Percentiles rank a stretch among this genome's conserved stretches.
Evolutionary conservation across 257 asterid species (phyloP).

Genomic region (Solanum chilense): DNA sequence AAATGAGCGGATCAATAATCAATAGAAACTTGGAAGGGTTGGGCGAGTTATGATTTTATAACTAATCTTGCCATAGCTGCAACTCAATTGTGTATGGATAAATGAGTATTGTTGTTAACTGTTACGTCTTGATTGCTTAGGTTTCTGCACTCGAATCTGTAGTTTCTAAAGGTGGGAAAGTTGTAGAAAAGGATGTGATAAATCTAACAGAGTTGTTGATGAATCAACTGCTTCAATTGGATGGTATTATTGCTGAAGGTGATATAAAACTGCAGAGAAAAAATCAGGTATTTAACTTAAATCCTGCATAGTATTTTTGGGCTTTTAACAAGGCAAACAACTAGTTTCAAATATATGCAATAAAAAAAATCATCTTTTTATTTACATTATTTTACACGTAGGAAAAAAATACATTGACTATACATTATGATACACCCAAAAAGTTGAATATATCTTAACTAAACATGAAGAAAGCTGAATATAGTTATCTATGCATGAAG

Average conservation of each 20-base stretch:
- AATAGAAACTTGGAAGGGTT: not conserved
- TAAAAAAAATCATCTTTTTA: no score
- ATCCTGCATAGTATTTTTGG: not conserved
- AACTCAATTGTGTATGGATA: not conserved
- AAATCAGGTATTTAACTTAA: constrained; percentile 18
- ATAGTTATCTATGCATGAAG: not conserved
- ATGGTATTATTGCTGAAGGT: constrained; percentile 30
- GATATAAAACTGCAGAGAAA: constrained; percentile 37
- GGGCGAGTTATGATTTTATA: not conserved
- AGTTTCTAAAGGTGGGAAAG: constrained; percentile 27
- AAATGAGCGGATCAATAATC: not conserved
- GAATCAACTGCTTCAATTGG: constrained; percentile 38
- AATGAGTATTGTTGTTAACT: not conserved
- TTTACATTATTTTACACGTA: not conserved
- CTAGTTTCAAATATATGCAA: not conserved
- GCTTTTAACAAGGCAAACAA: not conserved
- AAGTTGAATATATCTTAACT: no score
- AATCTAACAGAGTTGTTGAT: constrained; percentile 30
- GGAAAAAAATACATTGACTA: not conserved
- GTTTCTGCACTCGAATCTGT: constrained; percentile 33
- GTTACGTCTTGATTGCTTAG: constrained; percentile 6
- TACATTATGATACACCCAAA: not conserved
- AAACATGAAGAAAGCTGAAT: not conserved
- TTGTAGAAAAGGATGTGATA: constrained; percentile 21
- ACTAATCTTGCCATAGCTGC: not conserved